Conservation (phyloP, 2,329 filamentous ascomycete species). For the Hortaea werneckii region DNA sequence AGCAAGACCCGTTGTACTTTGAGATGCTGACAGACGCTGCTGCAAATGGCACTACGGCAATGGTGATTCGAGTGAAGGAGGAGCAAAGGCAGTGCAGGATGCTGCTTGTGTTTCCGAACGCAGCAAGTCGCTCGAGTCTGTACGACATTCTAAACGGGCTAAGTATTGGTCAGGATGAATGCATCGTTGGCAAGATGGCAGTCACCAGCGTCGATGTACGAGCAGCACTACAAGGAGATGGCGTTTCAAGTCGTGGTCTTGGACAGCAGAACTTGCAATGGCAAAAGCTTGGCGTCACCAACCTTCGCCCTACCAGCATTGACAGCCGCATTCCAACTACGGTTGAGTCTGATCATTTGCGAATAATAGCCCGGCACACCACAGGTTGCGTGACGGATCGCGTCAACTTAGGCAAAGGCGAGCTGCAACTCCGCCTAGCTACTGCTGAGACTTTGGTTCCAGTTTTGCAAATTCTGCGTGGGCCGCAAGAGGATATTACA, state of each 20-base stretch:
- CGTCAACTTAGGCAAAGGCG: conserved; percentile 57
- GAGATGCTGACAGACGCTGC: conserved; percentile 50
- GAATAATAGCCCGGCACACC: conserved; percentile 61
- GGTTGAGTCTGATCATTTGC: conserved; percentile 65
- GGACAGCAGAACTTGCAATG: conserved; percentile 43
- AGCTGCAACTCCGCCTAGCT: conserved; percentile 38
- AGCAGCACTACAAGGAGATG: conserved; percentile 38
- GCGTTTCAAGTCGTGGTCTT: conserved; percentile 28
- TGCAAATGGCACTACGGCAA: conserved; percentile 57
- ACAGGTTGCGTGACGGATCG: conserved; percentile 73
- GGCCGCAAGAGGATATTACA: conserved; percentile 67
- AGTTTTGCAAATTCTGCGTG: conserved; percentile 57
- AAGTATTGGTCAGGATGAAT: conserved; percentile 56
- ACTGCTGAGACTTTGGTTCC: conserved; percentile 32
- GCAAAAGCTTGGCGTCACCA: conserved; percentile 62
- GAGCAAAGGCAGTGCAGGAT: conserved; percentile 57
- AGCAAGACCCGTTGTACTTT: conserved; percentile 62
- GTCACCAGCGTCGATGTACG: conserved; percentile 58
- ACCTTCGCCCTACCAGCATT: conserved; percentile 49
- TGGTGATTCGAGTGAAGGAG: conserved; percentile 62
- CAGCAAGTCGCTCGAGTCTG: conserved; percentile 59
- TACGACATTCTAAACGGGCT: conserved; percentile 66
- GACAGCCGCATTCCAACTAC: conserved; percentile 53
- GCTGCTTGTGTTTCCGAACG: conserved; percentile 65
- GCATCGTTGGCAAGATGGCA: conserved; percentile 58